phyloP scores from a whole-genome alignment of 495 filamentous ascomycete species.

The Clavariopsis aquatica region DNA sequence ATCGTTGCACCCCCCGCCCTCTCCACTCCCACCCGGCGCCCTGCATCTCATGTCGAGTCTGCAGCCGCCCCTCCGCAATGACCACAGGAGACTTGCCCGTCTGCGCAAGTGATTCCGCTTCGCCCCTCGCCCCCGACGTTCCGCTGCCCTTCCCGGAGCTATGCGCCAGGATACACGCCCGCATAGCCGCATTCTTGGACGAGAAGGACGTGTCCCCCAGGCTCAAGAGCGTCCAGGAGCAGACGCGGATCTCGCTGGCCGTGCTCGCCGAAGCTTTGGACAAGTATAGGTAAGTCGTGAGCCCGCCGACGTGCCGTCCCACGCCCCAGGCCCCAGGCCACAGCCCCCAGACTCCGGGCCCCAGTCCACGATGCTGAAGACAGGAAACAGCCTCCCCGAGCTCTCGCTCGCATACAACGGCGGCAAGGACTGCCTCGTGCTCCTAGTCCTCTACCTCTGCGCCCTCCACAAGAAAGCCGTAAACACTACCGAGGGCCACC shows the following conservation, averaged over 20 bases:
- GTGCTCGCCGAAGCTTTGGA: slow-evolving; percentile 72
- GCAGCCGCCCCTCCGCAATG: slow-evolving; percentile 32
- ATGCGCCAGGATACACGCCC: slow-evolving; percentile 62
- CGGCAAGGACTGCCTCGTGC: slow-evolving; percentile 95
- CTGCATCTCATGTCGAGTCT: slow-evolving; percentile 35
- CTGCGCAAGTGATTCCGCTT: background rate
- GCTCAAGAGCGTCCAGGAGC: slow-evolving; percentile 67
- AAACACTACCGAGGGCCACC: slow-evolving; percentile 29
- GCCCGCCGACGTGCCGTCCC: too few species aligned
- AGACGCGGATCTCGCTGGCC: slow-evolving; percentile 67
- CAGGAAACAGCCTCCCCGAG: slow-evolving; percentile 61
- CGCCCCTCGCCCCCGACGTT: slow-evolving; percentile 31
- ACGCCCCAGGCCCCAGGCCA: too few species aligned
- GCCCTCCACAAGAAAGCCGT: slow-evolving; percentile 53
- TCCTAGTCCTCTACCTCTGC: slow-evolving; percentile 84
- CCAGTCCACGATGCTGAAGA: background rate
- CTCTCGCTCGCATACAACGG: slow-evolving; percentile 95
- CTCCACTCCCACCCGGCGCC: background rate
- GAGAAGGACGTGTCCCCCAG: slow-evolving; percentile 58
- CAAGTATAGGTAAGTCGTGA: slow-evolving; percentile 61
- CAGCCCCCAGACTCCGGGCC: too few species aligned
- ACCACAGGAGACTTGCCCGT: slow-evolving; percentile 6
- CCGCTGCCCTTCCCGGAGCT: slow-evolving; percentile 44
- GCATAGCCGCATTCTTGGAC: slow-evolving; percentile 69
- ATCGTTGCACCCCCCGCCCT: slow-evolving; percentile 7